phyloP scores from a whole-genome alignment of 2,329 filamentous ascomycete genomes.

The Pseudogymnoascus sp. region DNA sequence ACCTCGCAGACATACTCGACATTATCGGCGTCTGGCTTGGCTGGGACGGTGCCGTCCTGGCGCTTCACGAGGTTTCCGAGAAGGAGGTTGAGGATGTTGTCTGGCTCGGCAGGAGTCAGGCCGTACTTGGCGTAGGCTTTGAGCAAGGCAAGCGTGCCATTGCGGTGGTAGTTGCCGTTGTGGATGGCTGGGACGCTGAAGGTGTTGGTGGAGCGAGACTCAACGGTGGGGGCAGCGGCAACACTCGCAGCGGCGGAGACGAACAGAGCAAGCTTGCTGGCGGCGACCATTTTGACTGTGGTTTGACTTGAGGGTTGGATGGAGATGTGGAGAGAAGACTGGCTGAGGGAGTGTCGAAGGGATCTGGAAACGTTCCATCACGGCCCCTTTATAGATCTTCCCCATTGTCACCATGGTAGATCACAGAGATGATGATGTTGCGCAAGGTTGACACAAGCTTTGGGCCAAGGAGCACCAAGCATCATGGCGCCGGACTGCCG shows the following conservation, averaged over 20 bases:
- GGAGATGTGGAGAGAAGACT: background rate
- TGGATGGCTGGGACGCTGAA: conserved; percentile 23
- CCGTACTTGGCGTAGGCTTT: conserved; percentile 27
- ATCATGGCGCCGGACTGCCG: background rate
- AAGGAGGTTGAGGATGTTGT: conserved; percentile 14
- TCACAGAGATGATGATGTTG: background rate
- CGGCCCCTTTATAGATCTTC: background rate
- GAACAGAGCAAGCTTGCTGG: background rate
- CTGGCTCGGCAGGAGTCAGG: conserved; percentile 21
- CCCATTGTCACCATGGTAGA: background rate
- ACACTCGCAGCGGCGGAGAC: background rate
- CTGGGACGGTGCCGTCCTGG: conserved; percentile 22
- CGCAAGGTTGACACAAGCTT: conserved; percentile 3
- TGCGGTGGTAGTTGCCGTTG: conserved; percentile 22
- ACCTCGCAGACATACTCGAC: conserved; percentile 23
- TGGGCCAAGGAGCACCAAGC: background rate
- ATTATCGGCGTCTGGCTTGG: conserved; percentile 16
- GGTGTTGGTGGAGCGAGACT: background rate
- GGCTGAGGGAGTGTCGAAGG: background rate
- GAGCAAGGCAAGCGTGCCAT: conserved; percentile 25
- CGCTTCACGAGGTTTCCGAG: conserved; percentile 19
- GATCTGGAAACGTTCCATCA: background rate
- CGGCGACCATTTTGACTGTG: background rate
- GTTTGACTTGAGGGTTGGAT: background rate
- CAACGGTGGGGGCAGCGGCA: background rate